Evolutionary conservation across 75 land plant species (phyloP), one percentile per base, ranked within the genome.

Genomic region (Gnetum montanum): DNA sequence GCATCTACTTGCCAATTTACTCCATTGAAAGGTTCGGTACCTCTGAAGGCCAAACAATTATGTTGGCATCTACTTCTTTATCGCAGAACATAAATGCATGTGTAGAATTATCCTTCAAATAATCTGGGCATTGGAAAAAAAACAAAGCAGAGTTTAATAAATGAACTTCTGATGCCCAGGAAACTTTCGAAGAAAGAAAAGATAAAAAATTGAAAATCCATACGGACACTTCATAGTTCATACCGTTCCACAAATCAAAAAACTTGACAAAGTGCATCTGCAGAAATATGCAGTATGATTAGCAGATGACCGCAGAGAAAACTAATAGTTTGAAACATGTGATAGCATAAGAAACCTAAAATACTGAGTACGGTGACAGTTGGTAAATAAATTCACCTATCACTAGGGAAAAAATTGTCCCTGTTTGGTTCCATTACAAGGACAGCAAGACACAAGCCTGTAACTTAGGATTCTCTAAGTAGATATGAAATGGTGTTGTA

Each of bases 211-310:
- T 16, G 6, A 20, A 45, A 45, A 16, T 16, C 47, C 18, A 3
- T 4, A 20, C 47, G 8, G 78, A 81, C 4, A 85, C 62, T n/a
- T 24, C n/a, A 12, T 19, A n/a, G 22, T 45, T 10, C 47, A 19
- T 45, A 45, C 47, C 11, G 22, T 45, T 45, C 47, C 47, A 45
- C 1, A 20, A 20, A 19, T 3, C 2, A 6, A 48, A 65, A 58
- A 58, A 71, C 22, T 44, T 15, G 28, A 64, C 58, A 60, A 64
- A 71, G 45, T 65, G 37, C 74, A 71, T 71, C 57, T 70, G 67
- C 74, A 65, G 48, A 15, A 46, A 2, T 10, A 33, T 23, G n/a
- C n/a, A n/a, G n/a, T n/a, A n/a, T n/a, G n/a, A n/a, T n/a, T n/a
- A n/a, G n/a, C n/a, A n/a, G n/a, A n/a, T n/a, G n/a, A n/a, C n/a